These are phyloP conservation scores for Aechmea fasciata DNA, from an alignment of 176 grass and related monocot species.

Conservation along the genomic window DNA sequence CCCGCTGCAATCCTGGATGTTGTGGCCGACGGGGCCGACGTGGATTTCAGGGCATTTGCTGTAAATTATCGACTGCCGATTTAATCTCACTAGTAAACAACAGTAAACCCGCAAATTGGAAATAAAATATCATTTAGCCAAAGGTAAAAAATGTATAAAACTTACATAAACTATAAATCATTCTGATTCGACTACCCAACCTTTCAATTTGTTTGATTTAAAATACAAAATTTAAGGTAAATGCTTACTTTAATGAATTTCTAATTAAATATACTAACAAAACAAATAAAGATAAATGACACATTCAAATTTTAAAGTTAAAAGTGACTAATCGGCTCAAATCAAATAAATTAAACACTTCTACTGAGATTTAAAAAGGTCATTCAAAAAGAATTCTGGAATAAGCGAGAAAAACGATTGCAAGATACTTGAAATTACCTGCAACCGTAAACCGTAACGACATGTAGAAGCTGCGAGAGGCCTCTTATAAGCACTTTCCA, in stretches of 20 bases:
- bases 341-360: background rate
- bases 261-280: no score
- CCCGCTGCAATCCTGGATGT: conserved; percentile 70
- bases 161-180: no score
- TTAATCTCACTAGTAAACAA: background rate
- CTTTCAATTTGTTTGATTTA: no score
- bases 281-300: background rate
- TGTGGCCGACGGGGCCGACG: conserved; percentile 64
- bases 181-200: no score
- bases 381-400: background rate
- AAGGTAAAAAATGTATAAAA: no score
- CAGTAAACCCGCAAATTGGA: background rate
- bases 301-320: background rate
- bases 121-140: background rate
- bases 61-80: conserved; percentile 21
- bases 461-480: conserved; percentile 65
- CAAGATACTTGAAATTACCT: conserved; percentile 33
- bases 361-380: background rate
- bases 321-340: background rate
- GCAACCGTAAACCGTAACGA: conserved; percentile 75
- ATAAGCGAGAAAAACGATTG: conserved; percentile 8
- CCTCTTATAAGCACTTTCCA: conserved; percentile 82
- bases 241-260: no score
- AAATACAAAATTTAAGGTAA: no score
- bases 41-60: conserved; percentile 85